Evolutionary conservation across 129 eudicot species (phyloP).

Genomic region (Pittosporum tobira): DNA sequence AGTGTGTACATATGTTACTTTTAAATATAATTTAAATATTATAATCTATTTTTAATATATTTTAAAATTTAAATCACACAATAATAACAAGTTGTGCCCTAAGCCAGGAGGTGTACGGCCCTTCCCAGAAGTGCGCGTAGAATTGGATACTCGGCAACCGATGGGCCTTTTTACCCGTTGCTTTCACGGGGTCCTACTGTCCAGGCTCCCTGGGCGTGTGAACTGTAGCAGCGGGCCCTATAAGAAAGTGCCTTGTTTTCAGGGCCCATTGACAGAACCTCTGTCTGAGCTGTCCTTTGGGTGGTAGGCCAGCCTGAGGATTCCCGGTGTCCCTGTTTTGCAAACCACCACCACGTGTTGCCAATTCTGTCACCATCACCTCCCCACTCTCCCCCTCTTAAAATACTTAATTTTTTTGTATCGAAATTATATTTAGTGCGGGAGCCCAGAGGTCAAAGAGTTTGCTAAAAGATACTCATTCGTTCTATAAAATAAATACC

Average conservation of each 20-base stretch:
- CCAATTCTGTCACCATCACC: neutral
- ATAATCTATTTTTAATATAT: no score
- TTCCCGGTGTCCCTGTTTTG: neutral
- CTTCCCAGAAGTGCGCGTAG: neutral
- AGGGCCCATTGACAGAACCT: slow-evolving; percentile 7
- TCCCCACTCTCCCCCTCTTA: no score
- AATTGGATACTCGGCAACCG: neutral
- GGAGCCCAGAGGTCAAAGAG: no score
- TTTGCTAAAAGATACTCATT: no score
- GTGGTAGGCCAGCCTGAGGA: slow-evolving; percentile 15
- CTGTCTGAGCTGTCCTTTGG: slow-evolving; percentile 2
- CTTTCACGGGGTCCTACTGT: slow-evolving; percentile 10
- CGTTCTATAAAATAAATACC: no score
- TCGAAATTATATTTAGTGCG: no score
- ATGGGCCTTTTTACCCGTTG: neutral
- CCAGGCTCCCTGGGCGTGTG: slow-evolving; percentile 13
- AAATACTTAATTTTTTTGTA: no score
- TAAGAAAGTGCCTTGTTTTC: neutral
- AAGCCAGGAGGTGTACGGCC: neutral
- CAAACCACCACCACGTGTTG: neutral
- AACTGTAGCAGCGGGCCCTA: neutral
- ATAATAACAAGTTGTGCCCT: no score
- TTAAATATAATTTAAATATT: no score
- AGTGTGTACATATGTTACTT: no score
- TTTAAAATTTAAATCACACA: no score